Percentiles rank a stretch among this genome's conserved stretches.
These are phyloP conservation scores for Dendrobium chrysotoxum DNA, from an alignment of 106 monocot genomes.

Conservation along the genomic window DNA sequence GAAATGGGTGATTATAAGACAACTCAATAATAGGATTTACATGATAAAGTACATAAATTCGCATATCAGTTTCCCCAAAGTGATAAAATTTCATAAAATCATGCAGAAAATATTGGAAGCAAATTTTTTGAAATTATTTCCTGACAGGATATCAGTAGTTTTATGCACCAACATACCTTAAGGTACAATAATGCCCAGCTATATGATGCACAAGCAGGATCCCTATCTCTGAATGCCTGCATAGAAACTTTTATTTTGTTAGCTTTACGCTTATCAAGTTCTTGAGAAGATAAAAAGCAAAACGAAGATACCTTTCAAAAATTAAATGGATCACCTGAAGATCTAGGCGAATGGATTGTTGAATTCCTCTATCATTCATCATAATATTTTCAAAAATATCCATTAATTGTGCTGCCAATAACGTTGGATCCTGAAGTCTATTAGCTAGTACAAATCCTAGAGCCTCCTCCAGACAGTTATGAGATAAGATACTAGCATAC, in stretches of 20 bases:
- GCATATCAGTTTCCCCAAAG: background rate
- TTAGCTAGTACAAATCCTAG: constrained; percentile 87
- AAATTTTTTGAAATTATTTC: no score
- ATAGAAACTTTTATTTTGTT: background rate
- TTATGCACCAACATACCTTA: constrained; percentile 41
- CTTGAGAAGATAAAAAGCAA: background rate
- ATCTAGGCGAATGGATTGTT: constrained; percentile 78
- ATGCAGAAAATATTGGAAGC: background rate
- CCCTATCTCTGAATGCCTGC: constrained; percentile 86
- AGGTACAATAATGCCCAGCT: constrained; percentile 86
- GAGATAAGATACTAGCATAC: constrained; percentile 80
- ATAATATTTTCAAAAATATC: constrained; percentile 87
- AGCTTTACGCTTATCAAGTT: background rate
- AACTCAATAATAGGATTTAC: background rate
- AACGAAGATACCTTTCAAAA: constrained; percentile 4
- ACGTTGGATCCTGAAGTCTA: constrained; percentile 77
- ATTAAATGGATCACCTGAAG: constrained; percentile 54
- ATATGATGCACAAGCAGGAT: constrained; percentile 80
- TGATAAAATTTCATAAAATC: background rate
- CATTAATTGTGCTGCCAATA: constrained; percentile 76
- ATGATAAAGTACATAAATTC: background rate
- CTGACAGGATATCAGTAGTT: background rate
- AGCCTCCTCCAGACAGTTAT: constrained; percentile 77
- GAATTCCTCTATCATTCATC: constrained; percentile 69
- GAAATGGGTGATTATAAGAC: background rate